phyloP scores from a whole-genome alignment of 441 rosid species.

The Geranium incanum region DNA sequence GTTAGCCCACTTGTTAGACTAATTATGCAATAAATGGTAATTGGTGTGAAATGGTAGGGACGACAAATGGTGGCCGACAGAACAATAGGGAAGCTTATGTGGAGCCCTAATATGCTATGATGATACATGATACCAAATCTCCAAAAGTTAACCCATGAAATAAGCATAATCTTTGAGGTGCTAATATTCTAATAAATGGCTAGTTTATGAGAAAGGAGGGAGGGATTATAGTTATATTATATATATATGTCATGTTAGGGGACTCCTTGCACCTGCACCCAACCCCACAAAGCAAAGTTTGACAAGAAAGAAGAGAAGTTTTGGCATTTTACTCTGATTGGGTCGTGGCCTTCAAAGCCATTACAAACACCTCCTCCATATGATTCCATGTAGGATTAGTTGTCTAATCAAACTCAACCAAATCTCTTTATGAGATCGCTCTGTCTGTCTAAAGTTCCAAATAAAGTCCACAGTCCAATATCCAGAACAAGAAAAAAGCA shows the following conservation, averaged over 20 bases:
- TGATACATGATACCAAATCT: conserved; percentile 28
- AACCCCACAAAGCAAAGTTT: conserved; percentile 24
- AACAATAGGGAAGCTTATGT: conserved; percentile 43
- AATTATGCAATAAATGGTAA: conserved; percentile 28
- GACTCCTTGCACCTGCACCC: conserved; percentile 5
- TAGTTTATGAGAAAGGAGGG: neutral
- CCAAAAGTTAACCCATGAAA: conserved; percentile 28
- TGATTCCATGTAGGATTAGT: conserved; percentile 33
- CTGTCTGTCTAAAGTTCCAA: conserved; percentile 15
- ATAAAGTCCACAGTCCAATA: conserved; percentile 6
- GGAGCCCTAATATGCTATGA: conserved; percentile 29
- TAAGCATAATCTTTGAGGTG: conserved; percentile 25
- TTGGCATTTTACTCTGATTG: conserved; percentile 21
- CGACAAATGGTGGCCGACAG: conserved; percentile 50
- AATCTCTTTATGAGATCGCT: conserved; percentile 35
- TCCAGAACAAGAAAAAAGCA: neutral
- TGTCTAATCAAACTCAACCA: conserved; percentile 36
- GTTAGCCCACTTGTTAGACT: conserved; percentile 17
- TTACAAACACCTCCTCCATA: conserved; percentile 21
- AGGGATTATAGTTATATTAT: too few relatives aligned
- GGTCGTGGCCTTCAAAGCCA: conserved; percentile 28
- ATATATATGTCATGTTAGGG: conserved; percentile 16
- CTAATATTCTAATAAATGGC: neutral
- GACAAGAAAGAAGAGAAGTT: conserved; percentile 18
- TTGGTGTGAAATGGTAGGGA: conserved; percentile 33